phyloP scores from a whole-genome alignment of 1,284 basidiomycete genomes.

The Hemileia vastatrix region DNA sequence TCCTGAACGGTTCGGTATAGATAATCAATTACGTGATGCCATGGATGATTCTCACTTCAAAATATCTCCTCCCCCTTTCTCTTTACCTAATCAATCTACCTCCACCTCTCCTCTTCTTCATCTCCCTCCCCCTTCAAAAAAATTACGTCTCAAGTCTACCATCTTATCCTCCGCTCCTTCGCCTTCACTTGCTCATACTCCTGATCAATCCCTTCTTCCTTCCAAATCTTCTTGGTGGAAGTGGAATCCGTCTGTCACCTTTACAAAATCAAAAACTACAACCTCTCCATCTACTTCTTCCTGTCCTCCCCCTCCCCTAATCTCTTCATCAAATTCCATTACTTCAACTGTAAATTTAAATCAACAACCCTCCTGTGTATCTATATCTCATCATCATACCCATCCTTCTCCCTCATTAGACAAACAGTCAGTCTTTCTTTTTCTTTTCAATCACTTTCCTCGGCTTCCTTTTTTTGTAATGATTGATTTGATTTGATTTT shows the following conservation, averaged over 20 bases:
- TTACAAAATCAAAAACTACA: background rate
- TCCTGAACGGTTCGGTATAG: too few species aligned
- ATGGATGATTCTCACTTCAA: too few species aligned
- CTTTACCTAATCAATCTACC: background rate
- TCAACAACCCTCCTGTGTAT: background rate
- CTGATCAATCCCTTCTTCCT: background rate
- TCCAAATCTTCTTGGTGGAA: background rate
- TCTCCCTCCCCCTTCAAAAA: background rate
- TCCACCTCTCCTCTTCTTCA: background rate
- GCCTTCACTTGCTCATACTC: background rate
- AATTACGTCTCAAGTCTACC: too few species aligned
- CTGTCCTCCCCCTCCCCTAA: constrained; percentile 3
- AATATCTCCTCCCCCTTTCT: background rate
- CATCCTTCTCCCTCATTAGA: too few species aligned
- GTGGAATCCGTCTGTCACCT: background rate
- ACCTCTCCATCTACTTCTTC: constrained; percentile 4
- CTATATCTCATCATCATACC: background rate
- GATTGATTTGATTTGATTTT: too few species aligned
- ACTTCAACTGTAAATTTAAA: background rate
- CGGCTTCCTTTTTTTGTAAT: too few species aligned
- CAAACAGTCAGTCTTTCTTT: too few species aligned
- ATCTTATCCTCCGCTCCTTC: background rate
- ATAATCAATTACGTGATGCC: too few species aligned
- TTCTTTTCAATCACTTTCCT: too few species aligned
- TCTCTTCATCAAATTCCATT: background rate